phyloP scores from a whole-genome alignment of 1,284 basidiomycete species.

The Wallemia ichthyophaga region DNA sequence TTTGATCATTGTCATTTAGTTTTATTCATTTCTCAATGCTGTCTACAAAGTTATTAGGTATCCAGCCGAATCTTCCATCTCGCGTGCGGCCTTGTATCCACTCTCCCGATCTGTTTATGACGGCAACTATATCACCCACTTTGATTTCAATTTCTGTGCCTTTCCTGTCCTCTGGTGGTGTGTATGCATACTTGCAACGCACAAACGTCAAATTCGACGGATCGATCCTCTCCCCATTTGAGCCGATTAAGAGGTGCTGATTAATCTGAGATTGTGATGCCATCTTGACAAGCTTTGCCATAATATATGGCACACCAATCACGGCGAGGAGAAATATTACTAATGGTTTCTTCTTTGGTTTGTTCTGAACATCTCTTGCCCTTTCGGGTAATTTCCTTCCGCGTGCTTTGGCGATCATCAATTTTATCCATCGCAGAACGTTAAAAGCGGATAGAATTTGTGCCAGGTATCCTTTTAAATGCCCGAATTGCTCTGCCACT shows the following conservation, averaged over 20 bases:
- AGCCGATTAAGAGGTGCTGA: slow-evolving; percentile 10
- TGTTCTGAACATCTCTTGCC: slow-evolving; percentile 18
- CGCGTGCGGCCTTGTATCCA: slow-evolving; percentile 93
- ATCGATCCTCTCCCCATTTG: slow-evolving; percentile 16
- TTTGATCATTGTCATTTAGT: no score
- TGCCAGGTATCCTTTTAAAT: slow-evolving; percentile 67
- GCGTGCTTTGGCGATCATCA: slow-evolving; percentile 15
- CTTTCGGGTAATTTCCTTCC: slow-evolving; percentile 7
- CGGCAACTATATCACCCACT: slow-evolving; percentile 79
- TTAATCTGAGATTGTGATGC: slow-evolving; percentile 21
- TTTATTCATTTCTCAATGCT: slow-evolving; percentile 2
- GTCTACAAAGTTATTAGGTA: slow-evolving; percentile 60
- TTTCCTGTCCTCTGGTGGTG: slow-evolving; percentile 41
- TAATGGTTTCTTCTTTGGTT: slow-evolving; percentile 57
- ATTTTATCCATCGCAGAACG: slow-evolving; percentile 35
- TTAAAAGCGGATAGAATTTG: slow-evolving; percentile 81
- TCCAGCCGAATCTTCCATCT: slow-evolving; percentile 85
- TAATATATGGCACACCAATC: slow-evolving; percentile 73
- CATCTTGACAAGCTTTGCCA: slow-evolving; percentile 61
- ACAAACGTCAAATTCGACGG: slow-evolving; percentile 48
- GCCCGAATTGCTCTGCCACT: slow-evolving; percentile 79
- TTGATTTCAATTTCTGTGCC: slow-evolving; percentile 28
- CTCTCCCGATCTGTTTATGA: slow-evolving; percentile 54
- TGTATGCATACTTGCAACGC: slow-evolving; percentile 52
- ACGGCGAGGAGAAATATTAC: slow-evolving; percentile 86